phyloP scores from a whole-genome alignment of 345 rosid species.

The Populus davidiana region DNA sequence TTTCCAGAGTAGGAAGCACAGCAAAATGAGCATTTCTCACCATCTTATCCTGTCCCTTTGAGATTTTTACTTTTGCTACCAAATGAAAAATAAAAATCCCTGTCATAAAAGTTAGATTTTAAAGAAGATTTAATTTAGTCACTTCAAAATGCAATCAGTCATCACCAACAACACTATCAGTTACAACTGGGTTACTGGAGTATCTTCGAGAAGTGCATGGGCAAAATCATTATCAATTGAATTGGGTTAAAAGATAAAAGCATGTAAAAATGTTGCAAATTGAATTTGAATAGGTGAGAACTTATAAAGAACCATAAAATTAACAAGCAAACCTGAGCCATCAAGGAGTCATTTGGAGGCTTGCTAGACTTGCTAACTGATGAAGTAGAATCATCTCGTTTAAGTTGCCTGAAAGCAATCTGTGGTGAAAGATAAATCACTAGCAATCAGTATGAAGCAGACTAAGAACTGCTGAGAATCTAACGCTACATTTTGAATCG shows the following conservation, averaged over 20 bases:
- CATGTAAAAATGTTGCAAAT: neutral
- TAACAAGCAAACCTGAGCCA: conserved; percentile 65
- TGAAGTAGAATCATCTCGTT: conserved; percentile 48
- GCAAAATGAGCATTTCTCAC: neutral
- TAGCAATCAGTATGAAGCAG: conserved; percentile 1
- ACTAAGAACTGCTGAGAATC: neutral
- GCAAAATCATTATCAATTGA: neutral
- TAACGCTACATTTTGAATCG: neutral
- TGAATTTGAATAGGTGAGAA: neutral
- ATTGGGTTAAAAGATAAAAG: neutral
- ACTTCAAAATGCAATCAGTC: neutral
- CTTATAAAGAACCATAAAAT: conserved; percentile 1
- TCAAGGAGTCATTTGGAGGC: conserved; percentile 55
- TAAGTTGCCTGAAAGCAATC: conserved; percentile 60
- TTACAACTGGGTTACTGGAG: neutral
- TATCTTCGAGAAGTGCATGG: no score
- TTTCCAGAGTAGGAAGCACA: neutral
- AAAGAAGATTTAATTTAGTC: neutral
- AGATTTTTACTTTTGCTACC: neutral
- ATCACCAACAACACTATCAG: neutral
- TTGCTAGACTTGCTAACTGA: conserved; percentile 67
- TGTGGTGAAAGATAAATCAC: conserved; percentile 23
- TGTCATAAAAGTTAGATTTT: neutral
- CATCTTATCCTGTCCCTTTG: neutral
- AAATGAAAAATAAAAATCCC: neutral